Evolutionary conservation across 108 stramenopile species (phyloP), one percentile per base, ranked within the genome.

Genomic region (Mediolabrus comicus): DNA sequence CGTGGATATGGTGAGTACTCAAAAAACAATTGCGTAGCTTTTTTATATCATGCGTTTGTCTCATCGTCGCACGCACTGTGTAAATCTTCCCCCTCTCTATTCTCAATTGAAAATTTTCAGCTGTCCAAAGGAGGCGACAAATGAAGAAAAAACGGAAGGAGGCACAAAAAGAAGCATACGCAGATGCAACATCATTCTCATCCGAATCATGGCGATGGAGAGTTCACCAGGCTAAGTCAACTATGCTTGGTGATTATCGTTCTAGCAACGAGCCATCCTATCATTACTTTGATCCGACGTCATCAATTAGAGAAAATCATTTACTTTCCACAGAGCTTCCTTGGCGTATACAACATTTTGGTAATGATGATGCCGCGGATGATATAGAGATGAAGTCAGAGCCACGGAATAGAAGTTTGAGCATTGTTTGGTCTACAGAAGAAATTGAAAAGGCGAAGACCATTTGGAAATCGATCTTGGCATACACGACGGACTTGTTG

Each of bases 151-250:
- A 70, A 14, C 68, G 67, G 13, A 77, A 77, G 29, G 76, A 77
- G 13, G 69, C 54, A 22, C 22, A 49, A 49, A 38, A 56, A 52
- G 64, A 53, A 59, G 39, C 69, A 2, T 69, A 43, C 46, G 36
- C 76, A 51, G 62, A 77, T 56, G 67, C 76, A 13, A 77, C 76
- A 33, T 59, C 76, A 19, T 77, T 77, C 41, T 70, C 76, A 10
- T 77, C 76, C 13, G 76, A 77, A 60, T 77, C 76, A 34, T 77
- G 76, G 76, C 55, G 76, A 52, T 77, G 76, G 76, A 58, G 76
- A 70, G 67, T 77, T 17, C 68, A 77, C 54, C 76, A 70, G 22
- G 76, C 76, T 35, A 63, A 64, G 16, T 64, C 69, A 36, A 70
- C 64, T 1, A 77, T 77, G 76, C 69, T 77, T 34, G 69, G 76